A percentile compares a stretch with the other conserved stretches of the same genome.
Conservation (phyloP, 768 basidiomycete genomes). For the Lentinula sp. region DNA sequence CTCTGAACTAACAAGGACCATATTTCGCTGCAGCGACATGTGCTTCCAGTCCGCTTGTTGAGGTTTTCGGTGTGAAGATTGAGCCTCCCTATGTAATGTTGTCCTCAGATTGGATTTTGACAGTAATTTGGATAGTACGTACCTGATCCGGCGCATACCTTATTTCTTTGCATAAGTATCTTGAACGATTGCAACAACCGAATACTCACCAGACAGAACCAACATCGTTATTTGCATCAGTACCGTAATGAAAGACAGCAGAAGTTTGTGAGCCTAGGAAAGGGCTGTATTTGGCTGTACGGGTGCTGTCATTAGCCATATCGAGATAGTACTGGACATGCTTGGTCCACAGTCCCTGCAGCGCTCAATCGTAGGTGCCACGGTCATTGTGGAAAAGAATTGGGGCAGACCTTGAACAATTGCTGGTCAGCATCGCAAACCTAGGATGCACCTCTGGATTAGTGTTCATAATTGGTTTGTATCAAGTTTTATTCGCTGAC, state of each 20-base stretch:
- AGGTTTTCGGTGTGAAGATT: conserved; percentile 38
- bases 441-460: not conserved
- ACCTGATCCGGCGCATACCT: conserved; percentile 29
- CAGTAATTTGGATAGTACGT: not conserved
- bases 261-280: conserved; percentile 35
- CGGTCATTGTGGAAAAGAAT: not conserved
- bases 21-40: conserved; percentile 38
- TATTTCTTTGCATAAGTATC: not conserved
- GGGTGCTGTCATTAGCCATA: conserved; percentile 31
- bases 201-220: conserved; percentile 37
- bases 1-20: conserved; percentile 24
- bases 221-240: conserved; percentile 30
- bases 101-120: not conserved
- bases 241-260: conserved; percentile 39
- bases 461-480: not conserved
- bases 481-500: not conserved
- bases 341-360: conserved; percentile 46
- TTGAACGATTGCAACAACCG: not conserved
- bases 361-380: not conserved
- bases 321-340: conserved; percentile 47
- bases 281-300: conserved; percentile 34
- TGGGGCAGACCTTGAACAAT: conserved; percentile 32
- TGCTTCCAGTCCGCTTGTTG: conserved; percentile 35
- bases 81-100: conserved; percentile 26
- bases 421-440: conserved; percentile 45